Base-by-base conservation (phyloP, 169 alveolate species). In the Plasmodium adleri region DNA sequence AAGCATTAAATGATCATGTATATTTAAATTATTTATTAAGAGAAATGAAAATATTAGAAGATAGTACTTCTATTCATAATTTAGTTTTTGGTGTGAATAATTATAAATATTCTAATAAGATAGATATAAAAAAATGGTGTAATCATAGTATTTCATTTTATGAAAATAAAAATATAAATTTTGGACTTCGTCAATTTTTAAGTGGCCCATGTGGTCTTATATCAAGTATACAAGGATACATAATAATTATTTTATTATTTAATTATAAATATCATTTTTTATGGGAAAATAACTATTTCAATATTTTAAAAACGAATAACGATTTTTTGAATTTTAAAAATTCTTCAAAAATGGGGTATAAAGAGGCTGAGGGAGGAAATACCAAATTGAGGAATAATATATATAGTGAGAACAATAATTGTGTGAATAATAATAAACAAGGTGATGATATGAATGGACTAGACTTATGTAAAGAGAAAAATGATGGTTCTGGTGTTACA, bases 161-260 rank as follows among this genome's bases (percentile, higher is more conserved):
- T 47, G 90, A 75, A 15, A 59, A 83, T 70, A 80, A 80, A 47
- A 56, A 89, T 43, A 58, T 90, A 32, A 90, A 73, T 64, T 93
- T 93, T 93, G 95, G 95, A 2, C 90, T 93, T 45, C 88, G 85
- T 32, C 95, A 93, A 76, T 60, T 67, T 59, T 88, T 87, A 58
- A 63, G 63, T 64, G 95, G 95, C 9, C 93, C 93, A 15, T 93
- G 95, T 74, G 95, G 95, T 9, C 94, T 93, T 15, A 86, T 93
- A 17, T 93, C 95, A 22, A 80, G 94, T 28, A 64, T 93, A 17
- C 95, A 93, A 72, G 85, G 93, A 58, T 90, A 76, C 64, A 90
- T 93, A 56, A 85, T 93, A 39, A 91, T 89, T 58, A 74, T 93
- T 88, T 43, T 90, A 26, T 88, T 93, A 3, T 93, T 93, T 89